phyloP scores from a whole-genome alignment of 202 grass and related monocot genomes.

The Eragrostis tef region DNA sequence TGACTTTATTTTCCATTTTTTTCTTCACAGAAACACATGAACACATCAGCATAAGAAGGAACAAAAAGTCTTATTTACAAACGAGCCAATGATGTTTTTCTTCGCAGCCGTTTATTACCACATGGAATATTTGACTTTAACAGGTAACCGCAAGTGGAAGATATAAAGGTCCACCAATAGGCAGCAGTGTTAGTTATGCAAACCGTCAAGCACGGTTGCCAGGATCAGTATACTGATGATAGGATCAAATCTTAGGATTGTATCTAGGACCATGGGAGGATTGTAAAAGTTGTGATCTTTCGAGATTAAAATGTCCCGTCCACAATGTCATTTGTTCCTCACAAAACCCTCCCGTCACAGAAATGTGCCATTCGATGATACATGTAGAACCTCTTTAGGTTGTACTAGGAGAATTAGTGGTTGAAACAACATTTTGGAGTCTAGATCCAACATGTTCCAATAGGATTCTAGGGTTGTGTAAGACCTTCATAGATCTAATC shows the following conservation, averaged over 20 bases:
- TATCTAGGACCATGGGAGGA: not conserved
- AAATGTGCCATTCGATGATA: not conserved
- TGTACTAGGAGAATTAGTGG: not conserved
- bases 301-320: not conserved
- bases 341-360: not conserved
- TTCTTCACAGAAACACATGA: slow-evolving; percentile 29
- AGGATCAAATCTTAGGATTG: not conserved
- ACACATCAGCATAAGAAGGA: slow-evolving; percentile 11
- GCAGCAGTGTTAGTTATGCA: not conserved
- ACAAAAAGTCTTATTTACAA: not conserved
- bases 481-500: too few species aligned
- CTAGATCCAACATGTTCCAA: not conserved
- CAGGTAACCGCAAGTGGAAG: slow-evolving; percentile 9
- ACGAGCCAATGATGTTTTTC: not conserved
- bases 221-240: not conserved
- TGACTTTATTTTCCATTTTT: not conserved
- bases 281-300: not conserved
- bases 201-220: slow-evolving; percentile 10
- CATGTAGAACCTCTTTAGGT: not conserved
- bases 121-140: not conserved
- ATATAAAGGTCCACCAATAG: not conserved
- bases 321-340: not conserved
- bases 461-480: too few species aligned
- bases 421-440: not conserved
- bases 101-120: slow-evolving; percentile 17